Evolutionary conservation across 2,329 filamentous ascomycete genomes (phyloP), one percentile per base, ranked within the genome.

Genomic region (Venturia aucupariae): DNA sequence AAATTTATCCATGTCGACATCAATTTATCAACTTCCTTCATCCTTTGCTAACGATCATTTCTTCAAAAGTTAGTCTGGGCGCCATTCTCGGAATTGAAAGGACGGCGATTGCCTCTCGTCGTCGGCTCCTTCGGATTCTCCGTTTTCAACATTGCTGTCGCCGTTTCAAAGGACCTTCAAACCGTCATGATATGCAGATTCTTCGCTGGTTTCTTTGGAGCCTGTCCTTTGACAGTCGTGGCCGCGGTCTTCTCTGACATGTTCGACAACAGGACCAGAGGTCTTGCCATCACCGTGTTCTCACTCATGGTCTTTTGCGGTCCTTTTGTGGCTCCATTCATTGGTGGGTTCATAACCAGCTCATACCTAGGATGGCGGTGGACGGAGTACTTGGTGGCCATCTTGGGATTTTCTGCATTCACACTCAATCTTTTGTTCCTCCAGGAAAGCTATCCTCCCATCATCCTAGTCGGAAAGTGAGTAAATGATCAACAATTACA

Each of bases 241-340:
- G 81, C 80, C 2, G 81, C 81, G 3, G 78, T 85, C 4, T 85
- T 84, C 67, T 79, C 80, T 3, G 82, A 84, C 68, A 83, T 84
- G 75, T 83, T 82, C 68, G 74, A 81, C 69, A 81, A 82, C 66
- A 74, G 75, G 7, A 73, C 63, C 64, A 75, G 68, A 54, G 74
- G 75, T 22, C 73, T 76, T 67, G 73, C 73, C 4, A 79, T 82
- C 60, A 80, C 80, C 13, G 72, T 82, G 4, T 84, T 82, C 70
- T 76, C 77, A 39, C 78, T 80, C 69, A 80, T 78, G 3, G 81
- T 80, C n/a, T 80, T 83, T 71, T 77, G 78, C 3, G 81, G 81
- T 0, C 81, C 82, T 0, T 73, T 82, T 39, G 68, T 82, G 10
- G 81, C 81, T 2, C 81, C 82, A 3, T 83, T 83, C 64, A 79